Base-by-base conservation (phyloP, 192 early-diverging fungal genomes). In the Lunasporangiospora selenospora region DNA sequence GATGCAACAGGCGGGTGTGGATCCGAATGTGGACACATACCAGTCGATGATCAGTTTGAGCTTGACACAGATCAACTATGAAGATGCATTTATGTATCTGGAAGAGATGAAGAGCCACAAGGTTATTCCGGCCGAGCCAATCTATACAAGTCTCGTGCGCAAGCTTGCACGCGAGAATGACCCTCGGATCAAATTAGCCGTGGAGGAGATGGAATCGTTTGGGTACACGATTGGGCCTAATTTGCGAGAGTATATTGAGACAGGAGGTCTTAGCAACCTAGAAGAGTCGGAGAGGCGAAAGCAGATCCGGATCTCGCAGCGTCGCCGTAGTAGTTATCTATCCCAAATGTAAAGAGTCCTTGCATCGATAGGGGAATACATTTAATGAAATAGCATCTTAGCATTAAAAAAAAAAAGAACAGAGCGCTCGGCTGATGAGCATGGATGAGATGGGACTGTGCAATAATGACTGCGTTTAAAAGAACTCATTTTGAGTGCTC, bases 41-140 rank as follows among this genome's bases (percentile, higher is more conserved):
- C 80, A 78, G 54, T 67, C 75, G 24, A 77, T 90, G 83, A 77
- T 92, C n/a, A 16, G 33, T 5, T 29, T 85, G 5, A 76, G 78
- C 26, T 78, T 81, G 53, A 66, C 67, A 1, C 79, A 87, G 61
- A 75, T 62, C 56, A 79, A 86, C 65, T 92, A 92, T 42, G 90
- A 92, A 57, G 86, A 90, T 32, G 90, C 86, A 27, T 92, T 92
- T 58, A 78, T 82, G 55, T 92, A 89, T 41, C 71, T 92, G 45
- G 87, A 90, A 40, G 82, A 89, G 47, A 87, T 92, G 87, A 87
- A 87, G 65, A 71, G 80, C 19, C 67, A 82, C 23, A 76, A 76
- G 58, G 85, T 88, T 33, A 75, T 83, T 36, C 90, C 90, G 6
- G 59, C 62, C 3, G 77, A 78, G 66, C 38, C 49, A 0, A 79